Percentiles rank a stretch among this genome's conserved stretches.
These are phyloP conservation scores for Polyplosphaeria fusca DNA, from an alignment of 495 filamentous ascomycete species.

Conservation along the genomic window DNA sequence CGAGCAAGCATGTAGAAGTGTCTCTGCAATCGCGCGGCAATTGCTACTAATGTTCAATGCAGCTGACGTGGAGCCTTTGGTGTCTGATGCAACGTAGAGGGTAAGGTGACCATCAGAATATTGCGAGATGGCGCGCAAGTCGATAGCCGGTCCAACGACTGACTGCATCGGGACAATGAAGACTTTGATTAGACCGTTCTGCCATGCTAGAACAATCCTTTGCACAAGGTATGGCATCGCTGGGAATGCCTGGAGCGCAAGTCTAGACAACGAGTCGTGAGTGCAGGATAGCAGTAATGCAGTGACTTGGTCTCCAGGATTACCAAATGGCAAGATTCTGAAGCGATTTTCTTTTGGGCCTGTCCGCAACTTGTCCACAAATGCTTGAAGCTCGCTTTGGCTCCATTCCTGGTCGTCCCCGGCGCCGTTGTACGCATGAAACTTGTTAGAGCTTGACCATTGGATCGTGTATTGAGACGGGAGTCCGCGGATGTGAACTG, in stretches of 20 bases:
- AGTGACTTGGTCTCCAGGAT: constrained; percentile 53
- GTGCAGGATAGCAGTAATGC: constrained; percentile 43
- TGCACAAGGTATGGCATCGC: constrained; percentile 44
- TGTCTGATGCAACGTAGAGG: constrained; percentile 47
- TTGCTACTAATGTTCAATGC: constrained; percentile 48
- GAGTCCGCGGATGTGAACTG: constrained; percentile 39
- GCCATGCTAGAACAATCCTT: constrained; percentile 44
- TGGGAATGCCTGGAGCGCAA: constrained; percentile 48
- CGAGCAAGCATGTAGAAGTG: constrained; percentile 52
- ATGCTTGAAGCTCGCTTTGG: constrained; percentile 52
- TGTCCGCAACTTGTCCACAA: constrained; percentile 37
- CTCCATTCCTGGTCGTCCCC: constrained; percentile 25
- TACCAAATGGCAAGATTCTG: constrained; percentile 42
- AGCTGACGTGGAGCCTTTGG: constrained; percentile 35
- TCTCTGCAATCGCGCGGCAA: constrained; percentile 53
- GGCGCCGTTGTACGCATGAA: constrained; percentile 30
- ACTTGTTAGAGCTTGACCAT: constrained; percentile 12
- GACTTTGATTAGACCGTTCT: constrained; percentile 45
- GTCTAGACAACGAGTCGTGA: constrained; percentile 34
- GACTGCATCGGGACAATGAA: constrained; percentile 47
- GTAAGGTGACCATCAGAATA: constrained; percentile 41
- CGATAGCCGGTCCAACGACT: constrained; percentile 42
- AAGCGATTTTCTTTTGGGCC: constrained; percentile 43
- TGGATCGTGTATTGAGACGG: constrained; percentile 35
- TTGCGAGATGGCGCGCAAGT: constrained; percentile 50